Evolutionary conservation across 371 early-diverging fungal genomes (phyloP), one percentile per base, ranked within the genome.

Genomic region (Mortierella sp.): DNA sequence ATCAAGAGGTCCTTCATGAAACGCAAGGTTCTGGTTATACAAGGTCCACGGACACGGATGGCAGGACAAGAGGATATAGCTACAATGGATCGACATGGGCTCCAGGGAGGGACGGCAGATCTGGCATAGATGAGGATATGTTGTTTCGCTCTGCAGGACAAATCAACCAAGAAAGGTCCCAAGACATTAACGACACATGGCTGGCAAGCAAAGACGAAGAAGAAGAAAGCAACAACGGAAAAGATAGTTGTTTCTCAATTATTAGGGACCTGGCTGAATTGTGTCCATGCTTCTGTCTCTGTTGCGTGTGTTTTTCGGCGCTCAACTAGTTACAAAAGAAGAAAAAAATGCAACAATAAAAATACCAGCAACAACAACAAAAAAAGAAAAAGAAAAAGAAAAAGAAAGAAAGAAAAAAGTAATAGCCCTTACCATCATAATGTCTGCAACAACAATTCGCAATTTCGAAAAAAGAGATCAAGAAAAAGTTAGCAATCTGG

Each of bases 381-480:
- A n/a, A n/a, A n/a, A n/a, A n/a, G n/a, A n/a, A n/a, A n/a, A n/a
- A n/a, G n/a, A n/a, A n/a, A n/a, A n/a, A n/a, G n/a, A n/a, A n/a
- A n/a, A n/a, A n/a, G n/a, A n/a, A n/a, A n/a, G n/a, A 59, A 59
- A 59, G 38, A 59, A 36, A 59, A 59, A 36, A 36, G 36, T 36
- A 59, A 36, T 15, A 6, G 36, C n/a, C 61, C 3, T 16, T 28
- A n/a, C 16, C 32, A 38, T 22, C 58, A 68, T 73, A 66, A 40
- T 36, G 36, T 36, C 65, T 28, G 45, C 64, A 47, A 62, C 64
- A 47, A 62, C 24, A 45, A 69, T 81, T 69, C 76, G 82, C 55
- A 36, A 62, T 58, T 67, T 81, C 28, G 58, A 76, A 48, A 47
- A 53, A 52, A 22, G 21, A 13, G 82, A 81, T 50, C 82, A 81